phyloP scores from a whole-genome alignment of 345 rosid genomes.

The Linum usitatissimum region DNA sequence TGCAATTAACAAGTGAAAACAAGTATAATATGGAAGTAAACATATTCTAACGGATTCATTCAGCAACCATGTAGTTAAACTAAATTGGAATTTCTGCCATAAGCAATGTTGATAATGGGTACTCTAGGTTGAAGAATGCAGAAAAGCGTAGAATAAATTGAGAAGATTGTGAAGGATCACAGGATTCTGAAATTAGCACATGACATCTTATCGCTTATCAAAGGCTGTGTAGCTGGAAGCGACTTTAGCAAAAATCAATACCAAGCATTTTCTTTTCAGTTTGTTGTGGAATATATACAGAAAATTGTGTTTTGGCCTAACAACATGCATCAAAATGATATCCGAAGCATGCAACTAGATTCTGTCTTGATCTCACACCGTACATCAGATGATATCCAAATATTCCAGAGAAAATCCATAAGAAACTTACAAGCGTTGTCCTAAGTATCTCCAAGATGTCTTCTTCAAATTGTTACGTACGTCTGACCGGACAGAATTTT shows the following conservation, averaged over 20 bases:
- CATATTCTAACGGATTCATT: background rate
- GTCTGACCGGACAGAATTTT: constrained; percentile 60
- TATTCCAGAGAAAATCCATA: background rate
- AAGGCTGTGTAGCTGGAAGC: too few species aligned
- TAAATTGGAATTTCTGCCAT: background rate
- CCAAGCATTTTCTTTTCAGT: background rate
- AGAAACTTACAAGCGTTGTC: constrained; percentile 61
- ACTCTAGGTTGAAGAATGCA: background rate
- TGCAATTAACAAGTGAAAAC: background rate
- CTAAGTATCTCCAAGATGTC: constrained; percentile 81
- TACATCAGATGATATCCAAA: background rate
- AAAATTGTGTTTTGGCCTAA: background rate
- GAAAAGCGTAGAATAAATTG: background rate
- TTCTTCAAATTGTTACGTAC: constrained; percentile 59
- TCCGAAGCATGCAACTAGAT: background rate
- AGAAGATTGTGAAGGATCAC: too few species aligned
- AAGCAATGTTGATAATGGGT: too few species aligned
- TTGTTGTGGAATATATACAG: background rate
- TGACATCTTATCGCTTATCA: too few species aligned
- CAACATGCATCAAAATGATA: background rate
- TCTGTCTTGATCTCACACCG: background rate
- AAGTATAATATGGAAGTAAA: background rate
- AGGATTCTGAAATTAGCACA: too few species aligned
- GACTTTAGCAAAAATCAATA: background rate
- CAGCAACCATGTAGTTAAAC: background rate